Evolutionary conservation across 2,329 filamentous ascomycete species (phyloP).

Genomic region (Teratosphaeria epicoccoides): DNA sequence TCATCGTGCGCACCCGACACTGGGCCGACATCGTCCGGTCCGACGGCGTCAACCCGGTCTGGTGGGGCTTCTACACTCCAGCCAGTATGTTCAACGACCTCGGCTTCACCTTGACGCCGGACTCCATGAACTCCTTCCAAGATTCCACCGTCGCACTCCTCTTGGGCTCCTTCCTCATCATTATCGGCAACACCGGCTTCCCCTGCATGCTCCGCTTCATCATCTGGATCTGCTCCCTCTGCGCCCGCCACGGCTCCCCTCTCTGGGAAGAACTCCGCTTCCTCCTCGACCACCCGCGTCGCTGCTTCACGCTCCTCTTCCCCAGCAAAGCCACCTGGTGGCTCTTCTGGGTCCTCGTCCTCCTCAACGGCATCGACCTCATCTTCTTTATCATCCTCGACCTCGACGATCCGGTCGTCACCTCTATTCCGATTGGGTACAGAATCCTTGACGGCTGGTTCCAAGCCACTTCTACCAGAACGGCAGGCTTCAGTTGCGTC

Average conservation of each 20-base stretch:
- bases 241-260: conserved; percentile 54
- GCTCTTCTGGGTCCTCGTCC: conserved; percentile 75
- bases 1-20: conserved; percentile 55
- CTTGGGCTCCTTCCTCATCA: conserved; percentile 72
- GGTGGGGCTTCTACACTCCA: conserved; percentile 88
- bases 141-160: conserved; percentile 64
- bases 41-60: conserved; percentile 55
- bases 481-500: conserved; percentile 78
- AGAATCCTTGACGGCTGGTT: conserved; percentile 80
- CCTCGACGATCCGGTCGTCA: conserved; percentile 61
- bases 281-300: conserved; percentile 82
- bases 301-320: conserved; percentile 92
- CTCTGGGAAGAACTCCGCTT: conserved; percentile 87
- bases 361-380: conserved; percentile 74
- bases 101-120: conserved; percentile 82
- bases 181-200: conserved; percentile 92
- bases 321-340: conserved; percentile 88
- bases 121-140: conserved; percentile 89
- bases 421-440: conserved; percentile 56
- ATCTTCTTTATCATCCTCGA: conserved; percentile 90
- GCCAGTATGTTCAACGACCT: conserved; percentile 88
- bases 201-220: conserved; percentile 88
- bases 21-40: conserved; percentile 57
- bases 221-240: conserved; percentile 69
- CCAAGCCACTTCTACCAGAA: conserved; percentile 79